Conservation (phyloP, 352 stramenopile species). For the Globisporangium polare region DNA sequence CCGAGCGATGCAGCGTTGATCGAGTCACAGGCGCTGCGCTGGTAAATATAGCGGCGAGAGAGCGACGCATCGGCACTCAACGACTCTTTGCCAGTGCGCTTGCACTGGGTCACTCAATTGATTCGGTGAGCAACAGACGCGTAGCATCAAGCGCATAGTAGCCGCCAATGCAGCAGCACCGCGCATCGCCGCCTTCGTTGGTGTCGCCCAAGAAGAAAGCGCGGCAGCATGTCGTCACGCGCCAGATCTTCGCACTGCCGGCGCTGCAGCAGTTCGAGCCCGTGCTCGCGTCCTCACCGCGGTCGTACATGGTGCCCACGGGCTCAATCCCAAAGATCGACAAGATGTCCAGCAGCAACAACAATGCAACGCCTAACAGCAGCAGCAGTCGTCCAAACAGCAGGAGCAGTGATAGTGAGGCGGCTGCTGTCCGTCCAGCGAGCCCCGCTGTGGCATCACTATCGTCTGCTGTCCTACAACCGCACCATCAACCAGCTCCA, state of each 20-base stretch:
- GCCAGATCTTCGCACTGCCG: conserved; percentile 48
- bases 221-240: conserved; percentile 23
- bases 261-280: conserved; percentile 65
- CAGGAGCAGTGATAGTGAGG: background rate
- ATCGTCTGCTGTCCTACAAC: conserved; percentile 1
- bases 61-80: too few species aligned
- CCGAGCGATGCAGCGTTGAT: too few species aligned
- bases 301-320: conserved; percentile 24
- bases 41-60: too few species aligned
- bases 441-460: background rate
- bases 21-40: too few species aligned
- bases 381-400: background rate
- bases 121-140: too few species aligned
- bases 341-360: conserved; percentile 1
- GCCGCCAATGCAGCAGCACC: conserved; percentile 6
- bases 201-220: conserved; percentile 40
- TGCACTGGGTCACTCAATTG: too few species aligned
- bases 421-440: background rate
- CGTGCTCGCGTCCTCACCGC: conserved; percentile 36
- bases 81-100: too few species aligned
- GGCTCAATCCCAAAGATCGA: conserved; percentile 15
- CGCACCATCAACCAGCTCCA: background rate
- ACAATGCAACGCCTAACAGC: background rate
- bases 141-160: background rate
- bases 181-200: conserved; percentile 8